Evolutionary conservation across 208 protist genomes (phyloP).

Genomic region (Tritrichomonas musculus): DNA sequence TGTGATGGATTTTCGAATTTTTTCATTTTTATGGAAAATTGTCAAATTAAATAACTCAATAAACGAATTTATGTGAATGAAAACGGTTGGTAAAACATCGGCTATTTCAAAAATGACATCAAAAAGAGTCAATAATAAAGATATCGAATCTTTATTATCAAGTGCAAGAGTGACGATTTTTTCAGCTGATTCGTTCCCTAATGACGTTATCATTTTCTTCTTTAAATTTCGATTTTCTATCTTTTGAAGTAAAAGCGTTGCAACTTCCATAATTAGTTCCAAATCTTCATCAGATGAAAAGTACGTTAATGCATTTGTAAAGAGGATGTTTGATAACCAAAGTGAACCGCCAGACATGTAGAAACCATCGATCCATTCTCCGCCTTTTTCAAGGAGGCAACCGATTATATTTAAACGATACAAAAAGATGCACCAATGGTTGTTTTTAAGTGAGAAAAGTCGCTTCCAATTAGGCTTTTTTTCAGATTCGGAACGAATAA

Average conservation of each 20-base stretch:
- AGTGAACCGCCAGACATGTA: neutral
- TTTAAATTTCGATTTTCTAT: neutral
- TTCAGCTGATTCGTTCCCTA: neutral
- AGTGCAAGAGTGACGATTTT: neutral
- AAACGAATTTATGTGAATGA: neutral
- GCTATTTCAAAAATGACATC: neutral
- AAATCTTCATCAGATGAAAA: neutral
- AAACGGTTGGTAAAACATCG: too few relatives aligned
- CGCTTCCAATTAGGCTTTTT: neutral
- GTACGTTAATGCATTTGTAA: neutral
- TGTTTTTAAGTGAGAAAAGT: neutral
- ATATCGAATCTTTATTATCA: too few relatives aligned
- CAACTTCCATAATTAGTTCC: neutral
- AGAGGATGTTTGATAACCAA: neutral
- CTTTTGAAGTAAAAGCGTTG: neutral
- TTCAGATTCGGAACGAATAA: neutral
- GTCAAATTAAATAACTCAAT: neutral
- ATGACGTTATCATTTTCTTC: neutral
- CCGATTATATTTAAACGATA: neutral
- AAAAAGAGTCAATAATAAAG: neutral
- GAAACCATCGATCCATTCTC: neutral
- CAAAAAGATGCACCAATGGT: neutral
- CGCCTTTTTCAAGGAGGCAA: neutral
- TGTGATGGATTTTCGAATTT: neutral
- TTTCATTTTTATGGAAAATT: neutral